These are phyloP conservation scores for Yamadazyma atlantica DNA, from an alignment of 1,139 yeast species.

Conservation along the genomic window DNA sequence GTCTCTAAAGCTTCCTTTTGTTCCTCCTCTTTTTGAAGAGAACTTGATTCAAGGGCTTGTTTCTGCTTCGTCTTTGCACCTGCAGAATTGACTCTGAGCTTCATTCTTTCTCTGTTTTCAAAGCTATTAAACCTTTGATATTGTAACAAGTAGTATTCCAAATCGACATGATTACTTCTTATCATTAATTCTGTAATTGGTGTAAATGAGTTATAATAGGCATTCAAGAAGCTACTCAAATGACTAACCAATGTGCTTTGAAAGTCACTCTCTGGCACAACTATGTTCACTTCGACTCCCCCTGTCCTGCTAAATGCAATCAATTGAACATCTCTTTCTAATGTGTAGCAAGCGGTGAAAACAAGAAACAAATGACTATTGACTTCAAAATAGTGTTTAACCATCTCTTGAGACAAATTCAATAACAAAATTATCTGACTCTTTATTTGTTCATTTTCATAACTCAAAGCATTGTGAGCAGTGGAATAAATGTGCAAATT, in stretches of 20 bases:
- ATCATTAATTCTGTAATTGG: conserved; percentile 23
- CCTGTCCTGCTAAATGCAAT: conserved; percentile 27
- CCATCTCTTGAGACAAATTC: conserved; percentile 40
- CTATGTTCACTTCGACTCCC: conserved; percentile 24
- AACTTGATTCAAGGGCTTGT: not conserved
- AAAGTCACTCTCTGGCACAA: conserved; percentile 22
- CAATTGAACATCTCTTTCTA: conserved; percentile 29
- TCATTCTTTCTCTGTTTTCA: conserved; percentile 15
- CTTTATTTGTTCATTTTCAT: conserved; percentile 55
- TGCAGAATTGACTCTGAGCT: conserved; percentile 11
- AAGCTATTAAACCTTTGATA: conserved; percentile 13
- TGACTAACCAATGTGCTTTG: conserved; percentile 17
- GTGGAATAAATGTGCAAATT: conserved; percentile 64
- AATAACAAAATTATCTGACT: conserved; percentile 67
- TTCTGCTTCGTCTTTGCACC: conserved; percentile 3
- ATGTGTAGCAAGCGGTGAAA: conserved; percentile 28
- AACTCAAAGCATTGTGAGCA: conserved; percentile 71
- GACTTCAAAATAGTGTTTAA: conserved; percentile 23
- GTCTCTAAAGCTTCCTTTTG: not conserved
- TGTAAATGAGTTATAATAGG: conserved; percentile 23
- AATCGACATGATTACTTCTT: conserved; percentile 22
- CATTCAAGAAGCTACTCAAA: conserved; percentile 21
- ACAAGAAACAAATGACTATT: conserved; percentile 26
- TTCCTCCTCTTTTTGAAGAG: not conserved
- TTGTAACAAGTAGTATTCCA: conserved; percentile 19